Evolutionary conservation across 148 eudicot genomes (phyloP).

Genomic region (Camellia granthamiana): DNA sequence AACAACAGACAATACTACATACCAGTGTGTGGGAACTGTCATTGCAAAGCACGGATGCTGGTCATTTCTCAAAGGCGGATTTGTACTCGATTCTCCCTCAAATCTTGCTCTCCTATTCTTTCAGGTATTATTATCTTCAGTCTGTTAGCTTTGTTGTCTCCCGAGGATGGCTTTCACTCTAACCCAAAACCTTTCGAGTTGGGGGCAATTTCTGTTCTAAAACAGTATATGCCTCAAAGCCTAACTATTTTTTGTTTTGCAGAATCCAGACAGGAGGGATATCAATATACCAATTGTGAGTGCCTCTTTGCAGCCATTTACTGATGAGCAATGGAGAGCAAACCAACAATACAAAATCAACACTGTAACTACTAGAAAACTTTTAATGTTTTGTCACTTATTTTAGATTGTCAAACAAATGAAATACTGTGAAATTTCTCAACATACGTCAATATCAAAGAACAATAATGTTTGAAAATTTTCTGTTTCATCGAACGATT

Average conservation of each 20-base stretch:
- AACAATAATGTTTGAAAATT: not conserved
- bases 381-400: too few relatives aligned
- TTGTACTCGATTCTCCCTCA: conserved; percentile 46
- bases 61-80: conserved; percentile 89
- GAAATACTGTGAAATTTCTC: not conserved
- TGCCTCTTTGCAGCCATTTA: conserved; percentile 71
- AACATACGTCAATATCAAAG: not conserved
- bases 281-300: conserved; percentile 44
- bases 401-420: not conserved
- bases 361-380: conserved; percentile 26
- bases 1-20: conserved; percentile 23
- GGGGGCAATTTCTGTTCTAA: too few relatives aligned
- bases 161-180: not conserved
- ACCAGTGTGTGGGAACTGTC: conserved; percentile 55
- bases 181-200: not conserved
- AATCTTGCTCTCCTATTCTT: conserved; percentile 37
- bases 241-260: conserved; percentile 4
- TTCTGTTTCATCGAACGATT: not conserved
- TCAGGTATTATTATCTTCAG: conserved; percentile 34
- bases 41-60: conserved; percentile 62
- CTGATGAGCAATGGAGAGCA: conserved; percentile 58
- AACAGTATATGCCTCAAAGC: too few relatives aligned
- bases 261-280: conserved; percentile 37
- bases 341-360: conserved; percentile 54
- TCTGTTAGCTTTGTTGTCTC: not conserved